Conservation (phyloP, 73 alveolate genomes). For the Tetrahymena malaccensis region DNA sequence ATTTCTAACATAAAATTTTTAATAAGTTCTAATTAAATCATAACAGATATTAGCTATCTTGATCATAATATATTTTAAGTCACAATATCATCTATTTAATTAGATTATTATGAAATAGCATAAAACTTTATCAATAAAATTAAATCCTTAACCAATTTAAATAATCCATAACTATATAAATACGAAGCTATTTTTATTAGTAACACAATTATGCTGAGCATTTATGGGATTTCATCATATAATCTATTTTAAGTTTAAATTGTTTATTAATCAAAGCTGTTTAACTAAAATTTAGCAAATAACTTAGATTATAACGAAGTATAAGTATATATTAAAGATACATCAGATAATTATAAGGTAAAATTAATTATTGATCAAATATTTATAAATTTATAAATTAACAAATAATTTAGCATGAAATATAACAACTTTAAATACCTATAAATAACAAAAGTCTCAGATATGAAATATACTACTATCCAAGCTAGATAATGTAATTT, state of each 20-base stretch:
- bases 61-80: neutral
- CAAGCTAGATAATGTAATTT: neutral
- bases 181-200: neutral
- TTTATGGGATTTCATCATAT: neutral
- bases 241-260: neutral
- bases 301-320: neutral
- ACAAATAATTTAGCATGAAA: neutral
- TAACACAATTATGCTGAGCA: neutral
- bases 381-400: neutral
- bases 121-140: neutral
- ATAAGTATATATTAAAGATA: neutral
- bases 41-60: neutral
- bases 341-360: neutral
- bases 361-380: neutral
- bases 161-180: neutral
- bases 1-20: neutral
- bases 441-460: neutral
- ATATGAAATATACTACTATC: neutral
- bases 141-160: neutral
- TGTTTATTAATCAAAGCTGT: neutral
- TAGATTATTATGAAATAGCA: neutral
- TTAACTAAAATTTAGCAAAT: neutral
- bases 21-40: neutral
- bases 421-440: neutral
- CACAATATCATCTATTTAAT: neutral